Evolutionary conservation across 768 basidiomycete species (phyloP).

Genomic region (Boletus rufocinnamomeus): DNA sequence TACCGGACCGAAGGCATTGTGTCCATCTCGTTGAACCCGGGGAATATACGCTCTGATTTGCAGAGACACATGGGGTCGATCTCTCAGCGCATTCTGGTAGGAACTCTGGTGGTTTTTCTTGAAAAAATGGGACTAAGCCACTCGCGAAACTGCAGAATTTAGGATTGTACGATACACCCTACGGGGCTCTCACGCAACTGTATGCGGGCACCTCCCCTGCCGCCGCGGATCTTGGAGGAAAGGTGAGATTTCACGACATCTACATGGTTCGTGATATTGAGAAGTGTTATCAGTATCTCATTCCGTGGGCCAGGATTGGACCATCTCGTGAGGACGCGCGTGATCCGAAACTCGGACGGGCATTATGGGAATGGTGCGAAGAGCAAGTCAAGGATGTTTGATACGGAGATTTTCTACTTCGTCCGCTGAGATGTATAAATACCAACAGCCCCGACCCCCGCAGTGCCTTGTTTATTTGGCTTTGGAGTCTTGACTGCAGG

Average conservation of each 20-base stretch:
- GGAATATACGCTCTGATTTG: constrained; percentile 28
- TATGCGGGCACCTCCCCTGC: constrained; percentile 33
- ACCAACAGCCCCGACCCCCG: background rate
- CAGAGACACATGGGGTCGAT: constrained; percentile 21
- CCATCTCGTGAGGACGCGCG: constrained; percentile 18
- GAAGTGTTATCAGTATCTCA: constrained; percentile 28
- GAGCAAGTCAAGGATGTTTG: constrained; percentile 31
- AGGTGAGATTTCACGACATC: constrained; percentile 18
- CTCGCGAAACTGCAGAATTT: constrained; percentile 9
- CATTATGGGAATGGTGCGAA: constrained; percentile 40
- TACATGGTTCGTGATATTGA: background rate
- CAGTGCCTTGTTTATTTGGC: background rate
- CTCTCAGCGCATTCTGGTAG: constrained; percentile 12
- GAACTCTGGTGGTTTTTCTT: background rate
- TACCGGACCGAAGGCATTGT: constrained; percentile 36
- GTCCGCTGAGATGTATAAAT: background rate
- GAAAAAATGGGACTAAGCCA: no score
- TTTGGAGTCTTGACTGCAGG: background rate
- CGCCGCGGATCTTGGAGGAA: constrained; percentile 28
- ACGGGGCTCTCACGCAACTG: constrained; percentile 34
- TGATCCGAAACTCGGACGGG: constrained; percentile 26
- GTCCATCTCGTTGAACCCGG: constrained; percentile 37
- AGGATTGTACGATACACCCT: constrained; percentile 6
- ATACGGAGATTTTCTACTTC: background rate
- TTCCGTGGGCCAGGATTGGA: constrained; percentile 39